Evolutionary conservation across 495 filamentous ascomycete genomes (phyloP).

Genomic region (Parmelia sp.): DNA sequence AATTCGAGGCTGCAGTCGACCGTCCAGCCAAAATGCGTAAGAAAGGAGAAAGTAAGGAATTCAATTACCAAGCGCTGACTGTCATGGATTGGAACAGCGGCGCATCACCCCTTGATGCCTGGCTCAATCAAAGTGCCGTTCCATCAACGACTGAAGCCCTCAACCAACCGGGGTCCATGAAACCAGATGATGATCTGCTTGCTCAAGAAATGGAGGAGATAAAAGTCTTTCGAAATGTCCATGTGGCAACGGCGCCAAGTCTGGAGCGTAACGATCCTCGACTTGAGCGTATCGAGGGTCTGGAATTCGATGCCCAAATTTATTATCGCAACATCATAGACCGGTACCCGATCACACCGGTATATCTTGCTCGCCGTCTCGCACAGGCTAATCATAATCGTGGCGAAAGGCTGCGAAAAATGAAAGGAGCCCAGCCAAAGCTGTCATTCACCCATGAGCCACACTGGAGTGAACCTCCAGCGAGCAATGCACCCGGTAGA

Average conservation of each 20-base stretch:
- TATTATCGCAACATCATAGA: slow-evolving; percentile 24
- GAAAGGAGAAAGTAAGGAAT: neutral
- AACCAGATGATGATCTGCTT: neutral
- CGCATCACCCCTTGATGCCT: slow-evolving; percentile 19
- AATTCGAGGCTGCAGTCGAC: slow-evolving; percentile 7
- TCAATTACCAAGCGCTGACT: slow-evolving; percentile 14
- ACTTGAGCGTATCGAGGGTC: neutral
- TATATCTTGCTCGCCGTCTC: slow-evolving; percentile 20
- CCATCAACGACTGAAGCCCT: slow-evolving; percentile 10
- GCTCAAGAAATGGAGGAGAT: slow-evolving; percentile 21
- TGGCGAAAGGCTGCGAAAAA: slow-evolving; percentile 11
- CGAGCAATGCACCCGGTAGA: no score
- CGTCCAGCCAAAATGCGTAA: slow-evolving; percentile 7
- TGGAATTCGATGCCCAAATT: slow-evolving; percentile 13
- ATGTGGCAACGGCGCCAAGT: slow-evolving; percentile 4
- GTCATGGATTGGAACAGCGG: slow-evolving; percentile 24
- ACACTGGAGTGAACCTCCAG: no score
- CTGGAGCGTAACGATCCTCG: neutral
- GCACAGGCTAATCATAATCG: slow-evolving; percentile 17
- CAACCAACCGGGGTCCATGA: neutral
- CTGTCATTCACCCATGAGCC: no score
- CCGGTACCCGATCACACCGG: slow-evolving; percentile 18
- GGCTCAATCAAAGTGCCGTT: slow-evolving; percentile 26
- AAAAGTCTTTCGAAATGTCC: slow-evolving; percentile 21
- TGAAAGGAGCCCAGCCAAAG: no score